These are phyloP conservation scores for Coemansia sp. DNA, from an alignment of 192 early-diverging fungal species.

Conservation along the genomic window DNA sequence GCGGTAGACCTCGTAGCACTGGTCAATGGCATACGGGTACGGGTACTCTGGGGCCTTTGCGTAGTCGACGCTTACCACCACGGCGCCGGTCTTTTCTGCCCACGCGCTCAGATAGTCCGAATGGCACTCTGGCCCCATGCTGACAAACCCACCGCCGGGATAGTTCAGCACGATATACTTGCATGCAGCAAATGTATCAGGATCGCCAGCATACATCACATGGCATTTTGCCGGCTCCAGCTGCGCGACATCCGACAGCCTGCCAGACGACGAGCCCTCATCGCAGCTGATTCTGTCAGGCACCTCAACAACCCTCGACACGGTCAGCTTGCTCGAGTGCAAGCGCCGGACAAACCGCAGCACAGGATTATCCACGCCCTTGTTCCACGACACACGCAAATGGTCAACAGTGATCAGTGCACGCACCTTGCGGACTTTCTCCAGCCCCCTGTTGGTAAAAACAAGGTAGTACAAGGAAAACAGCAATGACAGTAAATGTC, in stretches of 20 bases:
- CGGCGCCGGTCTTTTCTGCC: slow-evolving; percentile 70
- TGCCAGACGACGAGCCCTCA: not conserved
- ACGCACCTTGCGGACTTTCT: slow-evolving; percentile 79
- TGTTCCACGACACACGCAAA: slow-evolving; percentile 90
- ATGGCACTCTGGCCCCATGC: slow-evolving; percentile 87
- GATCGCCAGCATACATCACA: slow-evolving; percentile 60
- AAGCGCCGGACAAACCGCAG: slow-evolving; percentile 17
- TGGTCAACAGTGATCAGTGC: slow-evolving; percentile 79
- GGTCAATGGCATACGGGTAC: slow-evolving; percentile 87
- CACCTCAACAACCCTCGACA: slow-evolving; percentile 14
- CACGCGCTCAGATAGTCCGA: slow-evolving; percentile 80
- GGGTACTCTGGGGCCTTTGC: slow-evolving; percentile 94
- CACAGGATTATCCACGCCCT: slow-evolving; percentile 57
- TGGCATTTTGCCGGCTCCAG: slow-evolving; percentile 48
- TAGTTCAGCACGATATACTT: slow-evolving; percentile 61
- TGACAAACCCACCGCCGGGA: slow-evolving; percentile 88
- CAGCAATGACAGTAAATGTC: slow-evolving; percentile 74
- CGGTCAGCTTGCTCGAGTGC: slow-evolving; percentile 22
- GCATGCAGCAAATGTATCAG: slow-evolving; percentile 26
- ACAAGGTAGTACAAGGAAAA: slow-evolving; percentile 84
- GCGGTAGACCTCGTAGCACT: slow-evolving; percentile 88
- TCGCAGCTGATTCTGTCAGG: not conserved
- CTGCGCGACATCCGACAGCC: slow-evolving; percentile 16
- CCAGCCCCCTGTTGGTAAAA: slow-evolving; percentile 78
- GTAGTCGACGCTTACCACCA: slow-evolving; percentile 85